A percentile compares a stretch with the other conserved stretches of the same genome.
phyloP scores from a whole-genome alignment of 345 rosid species.

The Eucalyptus curtisii region DNA sequence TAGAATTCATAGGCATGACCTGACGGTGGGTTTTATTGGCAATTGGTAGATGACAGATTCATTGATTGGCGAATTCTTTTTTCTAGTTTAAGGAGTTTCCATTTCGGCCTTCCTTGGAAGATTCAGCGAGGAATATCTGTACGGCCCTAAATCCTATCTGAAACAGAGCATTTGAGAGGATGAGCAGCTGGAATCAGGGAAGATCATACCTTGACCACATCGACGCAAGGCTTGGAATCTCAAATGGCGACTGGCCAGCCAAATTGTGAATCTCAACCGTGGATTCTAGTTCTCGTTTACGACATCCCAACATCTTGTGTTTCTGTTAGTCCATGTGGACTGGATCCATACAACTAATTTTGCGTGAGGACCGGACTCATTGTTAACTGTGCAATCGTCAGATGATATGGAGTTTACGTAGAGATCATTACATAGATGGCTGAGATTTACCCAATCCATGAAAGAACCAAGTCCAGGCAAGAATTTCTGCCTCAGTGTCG shows the following conservation, averaged over 20 bases:
- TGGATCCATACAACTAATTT: background rate
- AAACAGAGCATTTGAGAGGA: background rate
- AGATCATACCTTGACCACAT: background rate
- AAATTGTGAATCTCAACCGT: background rate
- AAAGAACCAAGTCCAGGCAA: background rate
- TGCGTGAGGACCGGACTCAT: background rate
- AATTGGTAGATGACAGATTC: background rate
- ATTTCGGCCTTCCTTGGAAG: background rate
- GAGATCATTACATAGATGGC: background rate
- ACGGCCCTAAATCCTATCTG: background rate
- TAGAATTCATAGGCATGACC: background rate
- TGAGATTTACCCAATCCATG: background rate
- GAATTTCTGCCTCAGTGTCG: background rate
- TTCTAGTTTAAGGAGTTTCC: background rate
- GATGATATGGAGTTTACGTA: background rate
- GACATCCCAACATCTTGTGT: background rate
- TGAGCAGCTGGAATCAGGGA: background rate
- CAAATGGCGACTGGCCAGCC: background rate
- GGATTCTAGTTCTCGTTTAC: background rate
- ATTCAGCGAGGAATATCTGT: background rate
- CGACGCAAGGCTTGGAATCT: background rate
- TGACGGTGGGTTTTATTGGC: background rate
- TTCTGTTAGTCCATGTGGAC: background rate
- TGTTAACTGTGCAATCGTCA: background rate
- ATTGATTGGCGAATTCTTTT: background rate